Conservation (phyloP, 768 basidiomycete species). For the Tricholoma matsutake region DNA sequence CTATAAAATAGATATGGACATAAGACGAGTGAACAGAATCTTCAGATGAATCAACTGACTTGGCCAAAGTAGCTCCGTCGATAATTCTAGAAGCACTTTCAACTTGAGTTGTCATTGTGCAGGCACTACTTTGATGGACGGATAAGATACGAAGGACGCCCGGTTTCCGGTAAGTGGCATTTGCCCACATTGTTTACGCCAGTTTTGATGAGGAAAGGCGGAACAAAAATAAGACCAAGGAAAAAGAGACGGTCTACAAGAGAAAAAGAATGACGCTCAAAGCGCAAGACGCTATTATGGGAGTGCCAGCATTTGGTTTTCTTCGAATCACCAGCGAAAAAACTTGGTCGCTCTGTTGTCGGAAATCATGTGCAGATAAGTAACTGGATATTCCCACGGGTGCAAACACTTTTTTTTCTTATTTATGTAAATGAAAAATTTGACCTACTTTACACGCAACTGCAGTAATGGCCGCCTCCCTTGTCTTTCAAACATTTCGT, state of each 20-base stretch:
- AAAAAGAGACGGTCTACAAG: not conserved
- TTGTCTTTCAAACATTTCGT: conserved; percentile 52
- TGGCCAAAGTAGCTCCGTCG: conserved; percentile 82
- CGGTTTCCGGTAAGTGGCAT: conserved; percentile 13
- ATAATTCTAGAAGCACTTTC: conserved; percentile 49
- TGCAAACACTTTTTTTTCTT: not conserved
- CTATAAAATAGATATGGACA: conserved; percentile 37
- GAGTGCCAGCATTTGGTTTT: not conserved
- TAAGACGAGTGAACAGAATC: conserved; percentile 1
- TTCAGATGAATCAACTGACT: conserved; percentile 44
- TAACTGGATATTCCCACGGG: not conserved
- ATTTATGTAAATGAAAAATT: too few relatives aligned
- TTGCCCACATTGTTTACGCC: conserved; percentile 23
- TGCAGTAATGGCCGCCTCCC: conserved; percentile 47
- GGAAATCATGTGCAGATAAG: not conserved
- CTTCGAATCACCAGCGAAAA: not conserved
- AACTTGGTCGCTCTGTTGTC: not conserved
- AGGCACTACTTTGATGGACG: conserved; percentile 29
- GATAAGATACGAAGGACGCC: conserved; percentile 28
- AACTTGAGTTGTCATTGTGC: conserved; percentile 34
- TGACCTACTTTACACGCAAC: conserved; percentile 5
- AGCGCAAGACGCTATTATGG: not conserved
- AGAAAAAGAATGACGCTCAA: not conserved
- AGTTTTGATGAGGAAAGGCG: conserved; percentile 15
- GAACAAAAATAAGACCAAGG: conserved; percentile 3